Evolutionary conservation across 2,329 filamentous ascomycete genomes (phyloP), one percentile per base, ranked within the genome.

Genomic region (Cyphellophora europaea): DNA sequence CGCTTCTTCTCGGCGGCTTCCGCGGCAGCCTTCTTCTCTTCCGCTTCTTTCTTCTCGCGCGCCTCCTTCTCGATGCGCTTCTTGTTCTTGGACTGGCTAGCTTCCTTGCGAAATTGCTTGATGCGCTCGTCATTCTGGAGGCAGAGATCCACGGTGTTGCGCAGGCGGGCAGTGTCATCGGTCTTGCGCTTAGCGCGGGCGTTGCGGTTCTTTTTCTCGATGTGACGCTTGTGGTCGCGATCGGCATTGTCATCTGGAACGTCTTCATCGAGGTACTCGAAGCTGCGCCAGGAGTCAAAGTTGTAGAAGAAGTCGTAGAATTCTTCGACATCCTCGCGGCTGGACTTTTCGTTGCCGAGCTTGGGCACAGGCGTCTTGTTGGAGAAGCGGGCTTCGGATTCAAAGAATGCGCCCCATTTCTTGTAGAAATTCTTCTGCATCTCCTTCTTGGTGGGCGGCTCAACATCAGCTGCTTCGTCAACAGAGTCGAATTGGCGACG

Each of bases 251-350:
- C 91, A 55, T 98, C 91, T 27, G 91, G 91, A 18, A 98, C 89
- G 57, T 98, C 91, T 70, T 98, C 91, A 56, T 98, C 91, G 40
- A 93, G 82, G 65, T 98, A 98, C 67, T 98, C 91, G 54, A 98
- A 98, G 3, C 83, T 79, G 43, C 91, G 75, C 91, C 91, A 98
- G 62, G 82, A 91, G 72, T 98, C 91, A 53, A 98, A 93, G 73
- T 89, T 93, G 73, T 96, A 98, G 81, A 84, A 98, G 72, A 96
- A 98, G 74, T 98, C 94, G 76, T 98, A 98, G 64, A 98, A 98
- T 35, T 71, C 69, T 57, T 96, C 88, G 30, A 98, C 91, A 6
- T 94, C 80, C 56, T 93, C 84, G 64, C 88, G 84, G 52, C 76
- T 76, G 55, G 83, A 80, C 48, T 93, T 82, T 47, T 85, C 84